Evolutionary conservation across 441 rosid genomes (phyloP), one percentile per base, ranked within the genome.

Genomic region (Eruca vesicaria): DNA sequence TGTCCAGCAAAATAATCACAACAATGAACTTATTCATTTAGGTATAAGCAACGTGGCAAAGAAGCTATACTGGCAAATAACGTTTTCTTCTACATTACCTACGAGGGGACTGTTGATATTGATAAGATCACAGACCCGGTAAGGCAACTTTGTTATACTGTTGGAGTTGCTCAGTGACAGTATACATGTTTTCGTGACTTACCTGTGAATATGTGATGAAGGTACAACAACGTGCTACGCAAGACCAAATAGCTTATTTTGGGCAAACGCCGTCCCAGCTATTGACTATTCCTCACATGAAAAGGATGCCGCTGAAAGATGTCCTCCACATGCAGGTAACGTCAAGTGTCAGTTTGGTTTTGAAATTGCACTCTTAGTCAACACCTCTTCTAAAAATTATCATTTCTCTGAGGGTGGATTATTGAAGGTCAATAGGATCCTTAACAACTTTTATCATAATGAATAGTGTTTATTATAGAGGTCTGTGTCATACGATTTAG

Each of bases 251-350:
- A 63, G 94, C 99, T 78, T 94, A 97, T 84, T 97, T 97, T 83
- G 99, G 98, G 74, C 99, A 97, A 81, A 97, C 99, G 31, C 98
- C 99, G 75, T 97, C 98, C 76, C 98, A 94, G 83, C 98, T 97
- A 74, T 83, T 94, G 28, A 91, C 88, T 36, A 86, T 82, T 59
- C 98, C 99, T 80, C 98, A 97, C 86, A 73, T 85, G 88, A 94
- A 87, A 78, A 87, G 82, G 84, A 88, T 89, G 92, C 94, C 97
- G 29, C 77, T 91, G 71, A 79, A 91, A 43, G 97, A 97, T 75
- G 94, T 90, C 83, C 90, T 92, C 80, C 97, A 89, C 82, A 79
- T 94, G 84, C 98, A 94, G 98, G 99, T 96, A 66, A 55, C 52
- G 64, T 15, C 68, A 15, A 33, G 35, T 64, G 18, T 60, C 57